These are phyloP conservation scores for Bocquillonia castaneifolia DNA, from an alignment of 441 rosid species.

Conservation along the genomic window DNA sequence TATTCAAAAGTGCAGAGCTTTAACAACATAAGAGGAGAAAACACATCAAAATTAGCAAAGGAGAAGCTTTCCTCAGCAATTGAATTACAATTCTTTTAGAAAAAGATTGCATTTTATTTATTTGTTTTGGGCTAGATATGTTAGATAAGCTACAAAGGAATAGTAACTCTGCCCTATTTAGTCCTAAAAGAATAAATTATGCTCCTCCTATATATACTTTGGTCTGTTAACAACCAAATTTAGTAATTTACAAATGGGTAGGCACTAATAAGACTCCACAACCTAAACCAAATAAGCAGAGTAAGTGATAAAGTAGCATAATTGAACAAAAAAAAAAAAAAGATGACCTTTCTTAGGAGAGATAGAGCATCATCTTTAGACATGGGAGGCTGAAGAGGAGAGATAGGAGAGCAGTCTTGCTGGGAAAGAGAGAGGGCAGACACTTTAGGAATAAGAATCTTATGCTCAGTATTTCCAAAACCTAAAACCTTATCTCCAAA, in stretches of 20 bases:
- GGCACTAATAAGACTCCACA: not conserved
- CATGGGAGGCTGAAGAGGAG: conserved; percentile 65
- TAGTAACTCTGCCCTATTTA: too few species aligned
- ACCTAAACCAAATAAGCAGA: not conserved
- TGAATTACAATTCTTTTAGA: too few species aligned
- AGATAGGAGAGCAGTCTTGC: conserved; percentile 52
- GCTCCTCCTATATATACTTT: too few species aligned
- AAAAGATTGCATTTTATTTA: too few species aligned
- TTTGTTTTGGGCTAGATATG: too few species aligned
- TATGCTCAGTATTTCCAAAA: conserved; percentile 66
- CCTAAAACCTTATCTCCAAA: conserved; percentile 86
- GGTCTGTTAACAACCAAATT: too few species aligned
- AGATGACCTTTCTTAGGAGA: conserved; percentile 59
- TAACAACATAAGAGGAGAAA: too few species aligned
- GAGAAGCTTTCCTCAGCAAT: too few species aligned
- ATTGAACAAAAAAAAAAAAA: not conserved
- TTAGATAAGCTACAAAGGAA: too few species aligned
- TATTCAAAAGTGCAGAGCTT: not conserved
- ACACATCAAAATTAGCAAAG: too few species aligned
- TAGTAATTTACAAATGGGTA: too few species aligned
- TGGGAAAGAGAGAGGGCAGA: conserved; percentile 75
- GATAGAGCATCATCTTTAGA: conserved; percentile 48
- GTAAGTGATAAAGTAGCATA: not conserved
- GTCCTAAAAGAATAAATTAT: too few species aligned
- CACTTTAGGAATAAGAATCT: conserved; percentile 64